Percentiles rank a stretch among this genome's conserved stretches.
Conservation (phyloP, 2,329 filamentous ascomycete genomes). For the Paecilomyces fulvus region DNA sequence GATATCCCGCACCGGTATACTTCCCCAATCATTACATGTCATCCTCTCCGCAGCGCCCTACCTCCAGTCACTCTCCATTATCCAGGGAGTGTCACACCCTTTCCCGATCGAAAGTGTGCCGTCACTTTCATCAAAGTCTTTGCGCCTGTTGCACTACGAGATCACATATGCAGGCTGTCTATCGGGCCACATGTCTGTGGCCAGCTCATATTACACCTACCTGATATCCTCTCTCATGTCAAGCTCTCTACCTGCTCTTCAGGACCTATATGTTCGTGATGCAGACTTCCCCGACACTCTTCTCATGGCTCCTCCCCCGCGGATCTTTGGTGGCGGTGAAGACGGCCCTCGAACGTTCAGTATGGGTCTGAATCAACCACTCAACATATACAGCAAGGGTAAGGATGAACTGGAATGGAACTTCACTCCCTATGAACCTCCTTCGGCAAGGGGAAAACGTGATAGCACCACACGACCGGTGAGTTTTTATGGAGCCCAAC, state of each 20-base stretch:
- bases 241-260: conserved; percentile 64
- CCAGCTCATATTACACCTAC: conserved; percentile 69
- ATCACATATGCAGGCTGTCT: conserved; percentile 55
- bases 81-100: conserved; percentile 47
- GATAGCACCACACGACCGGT: conserved; percentile 37
- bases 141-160: conserved; percentile 72
- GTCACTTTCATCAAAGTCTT: conserved; percentile 58
- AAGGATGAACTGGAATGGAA: conserved; percentile 61
- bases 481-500: conserved; percentile 36
- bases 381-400: conserved; percentile 60
- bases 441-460: conserved; percentile 24
- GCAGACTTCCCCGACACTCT: conserved; percentile 73
- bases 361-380: conserved; percentile 44
- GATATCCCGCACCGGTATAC: conserved; percentile 62
- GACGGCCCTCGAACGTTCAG: conserved; percentile 15
- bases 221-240: conserved; percentile 73
- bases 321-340: conserved; percentile 39
- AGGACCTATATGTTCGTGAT: conserved; percentile 77
- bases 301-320: conserved; percentile 58
- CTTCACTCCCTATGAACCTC: conserved; percentile 52
- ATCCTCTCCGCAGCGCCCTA: conserved; percentile 35
- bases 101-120: conserved; percentile 51
- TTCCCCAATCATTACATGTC: conserved; percentile 30
- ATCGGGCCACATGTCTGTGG: conserved; percentile 45
- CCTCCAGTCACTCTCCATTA: conserved; percentile 44